Base-by-base conservation (phyloP, 2,329 filamentous ascomycete species). In the Stemphylium lycopersici region DNA sequence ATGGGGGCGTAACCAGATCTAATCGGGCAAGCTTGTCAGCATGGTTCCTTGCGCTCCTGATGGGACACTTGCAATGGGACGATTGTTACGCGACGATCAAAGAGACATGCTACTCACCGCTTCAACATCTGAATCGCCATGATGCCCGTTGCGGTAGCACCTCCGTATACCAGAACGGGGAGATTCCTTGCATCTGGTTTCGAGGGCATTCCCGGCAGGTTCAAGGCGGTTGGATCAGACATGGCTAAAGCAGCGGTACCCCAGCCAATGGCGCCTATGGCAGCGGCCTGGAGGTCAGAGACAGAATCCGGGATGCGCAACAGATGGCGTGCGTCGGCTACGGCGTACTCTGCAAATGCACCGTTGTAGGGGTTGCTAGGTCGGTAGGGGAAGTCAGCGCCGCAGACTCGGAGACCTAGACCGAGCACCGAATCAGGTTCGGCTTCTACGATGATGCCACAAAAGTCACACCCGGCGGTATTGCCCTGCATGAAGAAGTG, bases 1-100 rank as follows among this genome's bases (percentile, higher is more conserved):
- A 45, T 45, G 3, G 42, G 42, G 4, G 42, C 16, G 16, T 45
- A 45, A 13, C 42, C 42, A n/a, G 42, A 45, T 13, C 39, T 41
- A 8, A 26, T 41, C 26, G 12, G 22, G 20, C 12, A 5, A 26
- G 8, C 6, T 6, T 13, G 38, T 41, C 38, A 41, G 11, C 38
- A 24, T 29, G 2, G 11, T 13, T 20, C 20, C 20, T 3, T 20
- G 20, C 3, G 3, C 4, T 20, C 20, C 20, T 20, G 20, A 20
- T 20, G 20, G 20, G 20, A 4, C 20, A 3, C 20, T 20, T 20
- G 20, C 20, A 20, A 20, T 20, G 20, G 20, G 20, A 4, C 20
- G 4, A 20, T 3, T 20, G 20, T 20, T 3, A 20, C 20, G 4
- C 20, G 20, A 20, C 20, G 20, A 20, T 20, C 20, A 4, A 22